Conservation (phyloP, 192 early-diverging fungal genomes). For the Mortierella alpina region DNA sequence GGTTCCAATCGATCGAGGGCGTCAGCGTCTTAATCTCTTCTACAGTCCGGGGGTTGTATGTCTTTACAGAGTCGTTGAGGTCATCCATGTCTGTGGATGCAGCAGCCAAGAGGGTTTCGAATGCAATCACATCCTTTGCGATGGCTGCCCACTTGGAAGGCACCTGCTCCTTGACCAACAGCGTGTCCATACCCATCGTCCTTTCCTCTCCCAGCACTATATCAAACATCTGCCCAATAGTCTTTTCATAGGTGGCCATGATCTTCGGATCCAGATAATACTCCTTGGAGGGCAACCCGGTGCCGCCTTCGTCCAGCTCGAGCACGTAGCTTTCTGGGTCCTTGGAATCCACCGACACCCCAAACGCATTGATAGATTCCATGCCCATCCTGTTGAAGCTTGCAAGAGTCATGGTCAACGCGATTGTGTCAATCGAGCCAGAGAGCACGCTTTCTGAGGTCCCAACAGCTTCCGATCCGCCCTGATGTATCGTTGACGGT, state of each 20-base stretch:
- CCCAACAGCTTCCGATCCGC: background rate
- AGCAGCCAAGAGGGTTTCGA: conserved; percentile 64
- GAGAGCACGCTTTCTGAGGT: background rate
- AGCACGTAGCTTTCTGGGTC: conserved; percentile 64
- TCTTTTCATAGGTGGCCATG: conserved; percentile 49
- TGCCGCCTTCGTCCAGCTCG: conserved; percentile 57
- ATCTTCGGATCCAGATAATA: conserved; percentile 67
- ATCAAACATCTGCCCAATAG: conserved; percentile 52
- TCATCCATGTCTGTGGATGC: conserved; percentile 54
- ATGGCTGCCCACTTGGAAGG: conserved; percentile 14
- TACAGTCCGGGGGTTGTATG: conserved; percentile 56
- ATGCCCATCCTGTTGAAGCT: conserved; percentile 35
- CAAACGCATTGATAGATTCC: conserved; percentile 56
- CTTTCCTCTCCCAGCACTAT: conserved; percentile 33
- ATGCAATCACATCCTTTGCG: conserved; percentile 58
- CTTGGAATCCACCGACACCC: conserved; percentile 63
- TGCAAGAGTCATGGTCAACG: conserved; percentile 19
- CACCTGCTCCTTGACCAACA: background rate
- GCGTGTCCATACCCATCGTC: background rate
- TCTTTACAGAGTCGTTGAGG: conserved; percentile 51
- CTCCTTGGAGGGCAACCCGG: conserved; percentile 70
- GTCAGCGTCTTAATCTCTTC: conserved; percentile 30
- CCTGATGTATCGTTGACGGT: background rate
- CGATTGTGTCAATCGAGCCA: background rate
- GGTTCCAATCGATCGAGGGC: conserved; percentile 53